Evolutionary conservation across 176 grass and related monocot species (phyloP), one percentile per base, ranked within the genome.

Genomic region (Aegilops umbellulata): DNA sequence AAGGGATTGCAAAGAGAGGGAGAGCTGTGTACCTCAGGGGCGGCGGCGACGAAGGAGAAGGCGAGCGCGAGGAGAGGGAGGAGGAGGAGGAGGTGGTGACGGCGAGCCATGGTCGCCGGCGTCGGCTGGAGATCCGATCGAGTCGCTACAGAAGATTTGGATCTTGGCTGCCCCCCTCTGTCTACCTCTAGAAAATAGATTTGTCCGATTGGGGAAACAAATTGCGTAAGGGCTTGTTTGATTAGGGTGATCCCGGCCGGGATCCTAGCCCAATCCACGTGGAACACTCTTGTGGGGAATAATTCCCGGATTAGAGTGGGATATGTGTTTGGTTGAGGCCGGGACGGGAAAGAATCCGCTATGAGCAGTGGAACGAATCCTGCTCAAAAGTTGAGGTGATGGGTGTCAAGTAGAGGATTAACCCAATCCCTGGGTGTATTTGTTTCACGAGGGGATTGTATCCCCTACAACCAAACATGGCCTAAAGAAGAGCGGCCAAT

Each of bases 101-200:
- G n/a, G 57, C 41, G 65, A 63, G 74, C 89, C 89, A 90, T 90
- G 25, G 75, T 22, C 42, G 26, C 42, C 76, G 81, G 53, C 65
- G 69, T 65, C 68, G 38, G n/a, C 76, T 53, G 55, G 39, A 80
- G 76, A 84, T 80, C 23, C 8, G 67, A 46, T 46, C 73, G 25
- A 3, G 73, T 55, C 44, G 73, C 8, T 51, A 26, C 25, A 46
- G 73, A 31, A 76, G 46, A 55, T 76, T 76, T 76, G 46, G 73
- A 76, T 76, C 73, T 76, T 55, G 46, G 73, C 17, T 76, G 73
- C 1, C 71, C 14, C 70, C 16, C 73, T 44, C 38, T 44, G 19
- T 44, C 69, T 16, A 39, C 46, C 42, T 49, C 72, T 10, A 44
- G 10, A 29, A 44, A 75, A 75, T 51, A 74, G 41, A 51, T 35